These are phyloP conservation scores for Dendrothele bispora DNA, from an alignment of 768 basidiomycete species.

Conservation along the genomic window DNA sequence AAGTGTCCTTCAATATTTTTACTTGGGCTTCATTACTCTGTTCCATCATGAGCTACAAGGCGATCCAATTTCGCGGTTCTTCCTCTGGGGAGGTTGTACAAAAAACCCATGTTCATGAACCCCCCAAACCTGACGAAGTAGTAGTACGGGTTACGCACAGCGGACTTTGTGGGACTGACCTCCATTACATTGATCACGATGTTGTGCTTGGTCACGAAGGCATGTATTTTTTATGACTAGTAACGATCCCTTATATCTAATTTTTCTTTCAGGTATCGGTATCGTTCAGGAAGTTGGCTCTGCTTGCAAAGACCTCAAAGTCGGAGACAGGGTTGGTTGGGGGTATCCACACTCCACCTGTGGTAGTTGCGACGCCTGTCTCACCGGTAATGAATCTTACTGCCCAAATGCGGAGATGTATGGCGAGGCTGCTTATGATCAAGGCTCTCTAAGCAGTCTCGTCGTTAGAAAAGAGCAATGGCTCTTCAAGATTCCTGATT, in stretches of 20 bases:
- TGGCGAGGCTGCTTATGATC: slow-evolving; percentile 21
- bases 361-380: slow-evolving; percentile 27
- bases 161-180: slow-evolving; percentile 35
- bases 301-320: background rate
- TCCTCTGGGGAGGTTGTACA: background rate
- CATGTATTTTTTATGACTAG: background rate
- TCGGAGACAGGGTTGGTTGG: slow-evolving; percentile 35
- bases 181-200: slow-evolving; percentile 25
- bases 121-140: slow-evolving; percentile 5
- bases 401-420: slow-evolving; percentile 15
- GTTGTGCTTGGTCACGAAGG: slow-evolving; percentile 39
- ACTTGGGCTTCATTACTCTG: too few species aligned
- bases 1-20: too few species aligned
- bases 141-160: slow-evolving; percentile 12
- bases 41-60: background rate
- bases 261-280: slow-evolving; percentile 18
- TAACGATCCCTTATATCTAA: background rate
- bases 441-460: slow-evolving; percentile 31
- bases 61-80: slow-evolving; percentile 4
- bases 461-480: slow-evolving; percentile 29
- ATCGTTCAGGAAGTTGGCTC: slow-evolving; percentile 28
- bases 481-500: slow-evolving; percentile 30
- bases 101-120: background rate
- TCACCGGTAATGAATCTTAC: slow-evolving; percentile 29
- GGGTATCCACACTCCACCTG: slow-evolving; percentile 30